Evolutionary conservation across 148 eudicot genomes (phyloP), one percentile per base, ranked within the genome.

Genomic region (Arctostaphylos glauca): DNA sequence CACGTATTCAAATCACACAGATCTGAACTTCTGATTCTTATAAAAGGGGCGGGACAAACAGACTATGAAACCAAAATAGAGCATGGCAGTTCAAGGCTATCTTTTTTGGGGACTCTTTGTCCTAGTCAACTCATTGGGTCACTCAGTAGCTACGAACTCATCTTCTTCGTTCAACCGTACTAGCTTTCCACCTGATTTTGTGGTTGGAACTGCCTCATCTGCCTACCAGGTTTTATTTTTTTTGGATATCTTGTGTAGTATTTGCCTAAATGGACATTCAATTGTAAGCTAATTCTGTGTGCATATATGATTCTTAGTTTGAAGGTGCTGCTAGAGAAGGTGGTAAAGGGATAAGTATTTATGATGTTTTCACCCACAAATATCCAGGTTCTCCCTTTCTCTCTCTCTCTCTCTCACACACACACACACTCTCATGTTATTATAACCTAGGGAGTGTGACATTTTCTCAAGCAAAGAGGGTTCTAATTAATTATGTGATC

Each of bases 271-370:
- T 0, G 0, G 38, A 31, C 38, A 31, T 31, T 31, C 38, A 31
- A 31, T 31, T 31, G 38, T 31, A 31, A 31, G 38, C 1, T 31
- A 1, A 31, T 31, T 31, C 38, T 31, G 38, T 31, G 38, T 31
- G 38, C 38, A 31, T 31, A 31, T 31, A 31, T 31, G 38, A 3
- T 31, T 76, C 14, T 76, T 10, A 80, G 82, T 48, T 3, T 9
- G 82, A 80, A 67, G 82, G 82, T 41, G 82, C 82, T 1, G 73
- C 74, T 38, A 18, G 23, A 13, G 56, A 66, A n/a, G 59, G 54
- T 67, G 82, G 79, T 5, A 76, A 23, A 56, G 79, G 79, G 2
- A 46, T 62, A 0, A 76, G 62, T 6, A 76, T 76, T 23, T 76
- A 62, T 43, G 79, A 76, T 31, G 54, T 62, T 19, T 76, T 76